Base-by-base conservation (phyloP, 208 protist genomes). In the Trypanosoma boissoni region DNA sequence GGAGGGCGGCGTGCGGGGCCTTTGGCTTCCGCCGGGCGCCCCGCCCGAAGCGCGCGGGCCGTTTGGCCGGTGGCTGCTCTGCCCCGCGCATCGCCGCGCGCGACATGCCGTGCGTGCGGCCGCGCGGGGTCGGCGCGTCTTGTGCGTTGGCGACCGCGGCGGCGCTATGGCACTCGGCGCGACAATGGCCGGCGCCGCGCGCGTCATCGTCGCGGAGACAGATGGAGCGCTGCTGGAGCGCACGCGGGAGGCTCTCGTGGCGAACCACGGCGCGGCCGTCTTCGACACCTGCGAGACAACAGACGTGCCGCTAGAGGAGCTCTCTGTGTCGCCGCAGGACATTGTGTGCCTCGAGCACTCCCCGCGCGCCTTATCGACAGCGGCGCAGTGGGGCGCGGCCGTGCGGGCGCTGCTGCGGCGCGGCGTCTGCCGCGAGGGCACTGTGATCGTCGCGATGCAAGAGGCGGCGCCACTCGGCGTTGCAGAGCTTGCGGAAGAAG, bases 301-400 rank as follows among this genome's bases (percentile, higher is more conserved):
- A 7, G 61, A 68, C 68, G 63, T 67, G 39, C 34, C 56, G 9
- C 45, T 88, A 5, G 39, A 68, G 9, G 66, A 88, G 31, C 62
- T 95, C 23, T 45, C 41, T 9, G 31, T 71, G n/a, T 34, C 48
- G 7, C 51, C 62, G 20, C 60, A 79, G 28, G 88, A 92, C 42
- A 74, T 95, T 10, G 76, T 92, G 32, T 91, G 76, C 44, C 57
- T 95, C 2, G 83, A 92, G 64, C 76, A 81, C 58, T 76, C 87
- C 48, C 58, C 74, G 1, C 37, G 56, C 9, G 68, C 53, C 7
- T 68, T 95, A 14, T 72, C 68, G 27, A 78, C 80, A 1, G 44
- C 29, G 23, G 37, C 64, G 49, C 84, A 95, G 68, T 95, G 88
- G 85, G 41, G 42, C 18, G 20, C 54, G 0, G 59, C 80, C 9